A percentile compares a stretch with the other conserved stretches of the same genome.
Evolutionary conservation across 2,329 filamentous ascomycete species (phyloP).

Genomic region (Ophiostoma perfectum): DNA sequence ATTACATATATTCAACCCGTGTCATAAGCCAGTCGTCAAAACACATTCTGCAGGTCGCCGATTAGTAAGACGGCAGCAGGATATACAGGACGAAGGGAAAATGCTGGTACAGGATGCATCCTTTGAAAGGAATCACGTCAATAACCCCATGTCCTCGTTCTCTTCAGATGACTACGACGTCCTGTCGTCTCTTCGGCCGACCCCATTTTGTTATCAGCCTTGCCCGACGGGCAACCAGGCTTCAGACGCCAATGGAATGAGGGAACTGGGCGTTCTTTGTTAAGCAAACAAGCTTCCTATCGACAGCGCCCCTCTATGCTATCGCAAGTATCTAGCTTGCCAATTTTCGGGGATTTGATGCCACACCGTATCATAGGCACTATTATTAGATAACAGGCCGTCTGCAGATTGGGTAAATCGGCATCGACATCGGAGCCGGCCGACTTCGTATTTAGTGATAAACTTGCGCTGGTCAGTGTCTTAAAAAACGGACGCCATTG

Average conservation of each 20-base stretch:
- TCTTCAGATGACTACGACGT: too few species aligned
- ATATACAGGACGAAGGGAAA: not conserved
- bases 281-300: not conserved
- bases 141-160: too few species aligned
- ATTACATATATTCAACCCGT: not conserved
- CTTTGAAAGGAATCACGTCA: too few species aligned
- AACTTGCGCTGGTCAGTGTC: too few species aligned
- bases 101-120: not conserved
- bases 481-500: too few species aligned
- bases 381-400: not conserved
- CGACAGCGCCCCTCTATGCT: not conserved
- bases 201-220: not conserved
- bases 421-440: constrained; percentile 6
- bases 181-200: too few species aligned
- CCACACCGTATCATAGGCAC: not conserved
- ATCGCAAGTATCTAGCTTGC: not conserved
- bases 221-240: not conserved
- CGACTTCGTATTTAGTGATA: not conserved
- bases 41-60: not conserved
- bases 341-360: not conserved
- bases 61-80: not conserved
- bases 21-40: not conserved
- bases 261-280: not conserved
- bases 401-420: not conserved
- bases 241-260: not conserved